A percentile compares a stretch with the other conserved stretches of the same genome.
These are phyloP conservation scores for Lagenidium giganteum DNA, from an alignment of 352 stramenopile genomes.

Conservation along the genomic window DNA sequence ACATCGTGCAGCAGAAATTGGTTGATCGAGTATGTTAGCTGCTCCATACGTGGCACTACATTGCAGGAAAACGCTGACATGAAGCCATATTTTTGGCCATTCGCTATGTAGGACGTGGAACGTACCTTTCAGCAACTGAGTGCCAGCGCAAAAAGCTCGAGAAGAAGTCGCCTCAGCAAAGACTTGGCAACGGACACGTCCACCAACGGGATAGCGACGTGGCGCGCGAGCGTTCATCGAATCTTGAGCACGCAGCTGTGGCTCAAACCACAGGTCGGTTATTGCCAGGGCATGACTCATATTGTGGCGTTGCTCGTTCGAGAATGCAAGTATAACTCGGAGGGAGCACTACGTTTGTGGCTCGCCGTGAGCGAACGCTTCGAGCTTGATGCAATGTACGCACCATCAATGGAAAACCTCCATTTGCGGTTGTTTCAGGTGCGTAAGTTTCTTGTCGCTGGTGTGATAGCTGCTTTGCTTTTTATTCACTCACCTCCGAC, in stretches of 20 bases:
- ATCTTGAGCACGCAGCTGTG: constrained; percentile 34
- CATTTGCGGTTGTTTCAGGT: constrained; percentile 45
- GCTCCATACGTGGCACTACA: no score
- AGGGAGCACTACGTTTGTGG: constrained; percentile 40
- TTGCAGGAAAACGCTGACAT: no score
- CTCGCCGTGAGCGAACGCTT: constrained; percentile 47
- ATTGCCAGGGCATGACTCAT: constrained; percentile 52
- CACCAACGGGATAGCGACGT: no score
- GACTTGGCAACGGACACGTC: no score
- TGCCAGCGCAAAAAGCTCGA: no score
- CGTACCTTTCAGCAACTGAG: constrained; percentile 39
- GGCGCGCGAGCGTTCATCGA: constrained; percentile 32
- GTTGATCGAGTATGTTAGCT: neutral
- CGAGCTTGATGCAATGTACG: constrained; percentile 38
- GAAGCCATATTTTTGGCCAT: neutral
- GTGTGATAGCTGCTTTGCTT: neutral
- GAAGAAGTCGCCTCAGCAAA: no score
- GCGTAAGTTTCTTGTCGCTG: neutral
- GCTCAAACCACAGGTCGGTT: constrained; percentile 47
- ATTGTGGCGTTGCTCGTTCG: constrained; percentile 31
- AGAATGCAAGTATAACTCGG: constrained; percentile 42
- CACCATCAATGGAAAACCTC: constrained; percentile 43
- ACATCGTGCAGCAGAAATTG: no score
- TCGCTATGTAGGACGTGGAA: constrained; percentile 34
- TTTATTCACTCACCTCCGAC: neutral